Percentiles rank a stretch among this genome's conserved stretches.
Conservation (phyloP, 352 stramenopile genomes). For the Phytophthora pluvialis region DNA sequence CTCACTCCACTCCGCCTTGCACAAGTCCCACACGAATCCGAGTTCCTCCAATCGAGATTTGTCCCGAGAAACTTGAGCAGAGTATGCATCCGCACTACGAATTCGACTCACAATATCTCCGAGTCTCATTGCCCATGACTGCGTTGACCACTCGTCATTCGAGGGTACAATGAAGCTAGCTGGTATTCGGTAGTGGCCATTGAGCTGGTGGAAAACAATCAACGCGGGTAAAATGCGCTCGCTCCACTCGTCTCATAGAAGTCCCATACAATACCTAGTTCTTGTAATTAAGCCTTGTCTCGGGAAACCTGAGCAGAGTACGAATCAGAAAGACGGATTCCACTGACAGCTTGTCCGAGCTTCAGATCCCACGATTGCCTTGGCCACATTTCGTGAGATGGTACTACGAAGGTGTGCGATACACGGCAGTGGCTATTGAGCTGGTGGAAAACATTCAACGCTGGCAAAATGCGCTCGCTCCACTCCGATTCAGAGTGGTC, state of each 20-base stretch:
- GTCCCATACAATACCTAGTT: too few relatives aligned
- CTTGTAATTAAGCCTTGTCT: too few relatives aligned
- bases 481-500: slow-evolving; percentile 27
- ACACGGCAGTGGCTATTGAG: slow-evolving; percentile 35
- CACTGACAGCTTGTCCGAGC: too few relatives aligned
- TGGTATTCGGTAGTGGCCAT: too few relatives aligned
- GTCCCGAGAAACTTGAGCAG: background rate
- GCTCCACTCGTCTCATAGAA: too few relatives aligned
- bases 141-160: too few relatives aligned
- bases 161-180: too few relatives aligned
- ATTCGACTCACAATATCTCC: background rate
- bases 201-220: background rate
- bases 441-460: slow-evolving; percentile 39
- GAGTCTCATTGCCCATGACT: background rate
- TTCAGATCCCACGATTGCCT: slow-evolving; percentile 28
- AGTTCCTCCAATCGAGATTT: background rate
- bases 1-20: slow-evolving; percentile 9
- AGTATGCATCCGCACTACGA: too few relatives aligned
- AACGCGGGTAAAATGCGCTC: too few relatives aligned
- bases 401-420: slow-evolving; percentile 61
- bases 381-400: slow-evolving; percentile 38
- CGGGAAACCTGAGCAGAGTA: too few relatives aligned
- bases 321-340: too few relatives aligned
- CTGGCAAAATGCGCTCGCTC: slow-evolving; percentile 45
- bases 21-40: background rate